phyloP scores from a whole-genome alignment of 2,329 filamentous ascomycete species.

The Cryphonectria japonica region DNA sequence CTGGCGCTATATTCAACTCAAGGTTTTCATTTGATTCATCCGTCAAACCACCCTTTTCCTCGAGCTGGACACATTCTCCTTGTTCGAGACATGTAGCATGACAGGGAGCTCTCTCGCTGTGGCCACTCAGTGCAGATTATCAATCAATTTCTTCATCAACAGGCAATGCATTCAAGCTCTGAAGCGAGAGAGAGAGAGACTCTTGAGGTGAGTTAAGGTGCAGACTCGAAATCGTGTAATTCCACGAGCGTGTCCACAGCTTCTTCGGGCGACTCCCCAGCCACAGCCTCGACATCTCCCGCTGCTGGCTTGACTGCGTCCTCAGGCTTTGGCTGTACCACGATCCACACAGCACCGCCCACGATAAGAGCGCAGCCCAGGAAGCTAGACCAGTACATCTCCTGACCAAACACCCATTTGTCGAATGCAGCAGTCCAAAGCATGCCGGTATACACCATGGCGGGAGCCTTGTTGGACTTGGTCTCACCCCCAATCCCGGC shows the following conservation, averaged over 20 bases:
- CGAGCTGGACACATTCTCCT: neutral
- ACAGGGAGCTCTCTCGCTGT: neutral
- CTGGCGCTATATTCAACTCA: neutral
- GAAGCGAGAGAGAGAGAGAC: neutral
- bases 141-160: neutral
- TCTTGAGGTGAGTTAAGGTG: neutral
- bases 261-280: conserved; percentile 39
- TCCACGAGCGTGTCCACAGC: conserved; percentile 46
- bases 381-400: conserved; percentile 54
- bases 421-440: conserved; percentile 54
- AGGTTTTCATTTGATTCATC: neutral
- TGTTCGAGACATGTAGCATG: neutral
- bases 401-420: conserved; percentile 54
- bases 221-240: neutral
- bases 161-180: neutral
- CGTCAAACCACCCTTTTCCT: neutral
- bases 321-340: conserved; percentile 47
- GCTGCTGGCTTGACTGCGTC: conserved; percentile 34
- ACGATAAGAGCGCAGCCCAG: conserved; percentile 57
- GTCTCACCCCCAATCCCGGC: conserved; percentile 75
- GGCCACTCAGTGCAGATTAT: neutral
- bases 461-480: conserved; percentile 57
- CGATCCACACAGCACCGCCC: conserved; percentile 56
- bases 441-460: conserved; percentile 64
- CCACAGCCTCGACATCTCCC: conserved; percentile 41